phyloP scores from a whole-genome alignment of 139 green algal species.

The Yamagishiella unicocca region DNA sequence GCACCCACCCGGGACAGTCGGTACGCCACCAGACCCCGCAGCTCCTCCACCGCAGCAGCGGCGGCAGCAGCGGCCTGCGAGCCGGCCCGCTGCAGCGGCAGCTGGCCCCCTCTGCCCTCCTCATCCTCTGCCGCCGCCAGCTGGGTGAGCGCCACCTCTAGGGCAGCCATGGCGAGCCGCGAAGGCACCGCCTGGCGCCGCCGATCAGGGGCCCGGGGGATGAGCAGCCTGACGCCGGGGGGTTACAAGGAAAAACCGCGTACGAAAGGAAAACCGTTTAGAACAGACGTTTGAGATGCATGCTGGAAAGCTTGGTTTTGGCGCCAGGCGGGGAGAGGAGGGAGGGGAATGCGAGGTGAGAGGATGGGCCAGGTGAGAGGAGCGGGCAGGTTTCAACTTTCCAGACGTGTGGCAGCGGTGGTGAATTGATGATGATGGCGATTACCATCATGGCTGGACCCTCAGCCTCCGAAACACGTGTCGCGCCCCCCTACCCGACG shows the following conservation, averaged over 20 bases:
- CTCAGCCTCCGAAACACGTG: no score
- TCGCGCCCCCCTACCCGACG: no score
- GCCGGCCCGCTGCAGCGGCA: background rate
- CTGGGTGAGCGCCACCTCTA: constrained; percentile 67
- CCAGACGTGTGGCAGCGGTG: no score
- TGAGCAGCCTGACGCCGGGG: constrained; percentile 55
- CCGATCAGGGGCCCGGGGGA: constrained; percentile 70
- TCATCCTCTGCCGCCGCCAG: constrained; percentile 46
- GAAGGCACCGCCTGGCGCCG: constrained; percentile 69
- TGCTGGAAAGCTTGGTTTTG: no score
- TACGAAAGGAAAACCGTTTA: background rate
- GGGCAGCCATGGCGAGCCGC: constrained; percentile 75
- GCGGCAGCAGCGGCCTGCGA: background rate
- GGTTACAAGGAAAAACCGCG: background rate
- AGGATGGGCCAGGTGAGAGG: background rate
- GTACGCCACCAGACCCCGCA: constrained; percentile 40
- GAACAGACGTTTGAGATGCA: no score
- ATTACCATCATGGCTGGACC: no score
- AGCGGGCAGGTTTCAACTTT: no score
- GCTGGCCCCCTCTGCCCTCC: background rate
- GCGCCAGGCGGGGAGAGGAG: background rate
- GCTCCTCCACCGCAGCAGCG: background rate
- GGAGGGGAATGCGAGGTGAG: background rate
- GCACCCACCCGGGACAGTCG: constrained; percentile 2
- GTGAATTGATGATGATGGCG: no score